Evolutionary conservation across 805 yeast species (phyloP), one percentile per base, ranked within the genome.

Genomic region (Nakazawaea wickerhamii): DNA sequence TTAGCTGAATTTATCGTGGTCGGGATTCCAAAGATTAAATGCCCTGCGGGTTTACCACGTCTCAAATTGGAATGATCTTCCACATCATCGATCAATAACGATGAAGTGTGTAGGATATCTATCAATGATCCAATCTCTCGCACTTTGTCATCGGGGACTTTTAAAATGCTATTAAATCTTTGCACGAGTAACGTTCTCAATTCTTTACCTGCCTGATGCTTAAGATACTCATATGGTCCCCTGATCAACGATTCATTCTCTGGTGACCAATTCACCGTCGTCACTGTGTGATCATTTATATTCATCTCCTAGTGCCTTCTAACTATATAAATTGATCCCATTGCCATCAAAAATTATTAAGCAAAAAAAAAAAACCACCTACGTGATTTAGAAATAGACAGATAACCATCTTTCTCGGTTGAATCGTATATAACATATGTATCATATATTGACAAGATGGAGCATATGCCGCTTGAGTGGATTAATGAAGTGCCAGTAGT

Each of bases 1-100:
- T 85, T 86, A 3, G 95, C 85, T 41, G 89, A 72, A 55, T 90
- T 90, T 43, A 91, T 77, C 3, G 96, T 84, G 53, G 77, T 75
- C 0, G 96, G 88, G 0, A 71, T 59, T 0, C 98, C 98, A 57
- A 65, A 90, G 14, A 82, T 70, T 38, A 75, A 60, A 58, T 90
- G 96, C 0, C 96, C 85, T 4, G 86, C 79, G 1, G 89, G 88
- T 27, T 67, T 60, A 1, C 96, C 96, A 31, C 98, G 60, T 50
- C 98, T 68, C 35, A 78, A 63, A 17, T 61, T 63, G 0, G 95
- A 83, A 31, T 62, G 67, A 58, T 90, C 98, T 56, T 90, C 98
- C 21, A 90, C 84, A 54, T 90, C 98, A 59, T 90, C 98, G 30
- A 90, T 77, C 40, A 84, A 61, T 44, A 84, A 58, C 9, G 88